Evolutionary conservation across 2,329 filamentous ascomycete genomes (phyloP).

Genomic region (Drechmeria coniospora): DNA sequence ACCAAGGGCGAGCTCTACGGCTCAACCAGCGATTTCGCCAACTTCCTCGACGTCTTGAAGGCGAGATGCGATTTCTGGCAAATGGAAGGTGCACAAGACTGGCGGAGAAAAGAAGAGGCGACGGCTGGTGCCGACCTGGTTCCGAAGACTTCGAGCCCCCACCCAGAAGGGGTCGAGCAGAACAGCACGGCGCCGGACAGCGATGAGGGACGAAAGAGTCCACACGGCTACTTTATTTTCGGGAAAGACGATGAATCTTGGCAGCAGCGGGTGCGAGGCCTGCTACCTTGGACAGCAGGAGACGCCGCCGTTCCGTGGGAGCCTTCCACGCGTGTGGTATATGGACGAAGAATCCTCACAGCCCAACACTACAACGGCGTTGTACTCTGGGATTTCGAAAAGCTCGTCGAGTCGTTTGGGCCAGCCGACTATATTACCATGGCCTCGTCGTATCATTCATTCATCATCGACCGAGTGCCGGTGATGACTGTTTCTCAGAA

Average conservation of each 20-base stretch:
- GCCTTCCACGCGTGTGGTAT: conserved; percentile 32
- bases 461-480: conserved; percentile 58
- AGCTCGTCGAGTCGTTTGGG: conserved; percentile 54
- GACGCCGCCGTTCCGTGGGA: conserved; percentile 21
- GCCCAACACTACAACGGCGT: conserved; percentile 41
- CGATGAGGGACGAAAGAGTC: conserved; percentile 9
- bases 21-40: conserved; percentile 55
- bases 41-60: conserved; percentile 61
- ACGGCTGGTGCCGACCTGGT: no score
- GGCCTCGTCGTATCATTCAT: conserved; percentile 64
- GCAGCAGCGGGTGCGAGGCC: conserved; percentile 8
- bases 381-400: conserved; percentile 50
- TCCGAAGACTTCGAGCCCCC: no score
- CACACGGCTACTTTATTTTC: conserved; percentile 15
- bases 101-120: conserved; percentile 41
- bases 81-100: conserved; percentile 62
- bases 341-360: conserved; percentile 47
- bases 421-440: conserved; percentile 74
- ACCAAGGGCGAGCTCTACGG: conserved; percentile 36
- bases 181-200: no score
- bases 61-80: conserved; percentile 73
- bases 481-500: conserved; percentile 52
- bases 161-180: no score
- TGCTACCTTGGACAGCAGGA: conserved; percentile 10
- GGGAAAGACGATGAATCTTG: conserved; percentile 15